phyloP scores from a whole-genome alignment of 2,329 filamentous ascomycete species.

The Fusarium cicatricum region DNA sequence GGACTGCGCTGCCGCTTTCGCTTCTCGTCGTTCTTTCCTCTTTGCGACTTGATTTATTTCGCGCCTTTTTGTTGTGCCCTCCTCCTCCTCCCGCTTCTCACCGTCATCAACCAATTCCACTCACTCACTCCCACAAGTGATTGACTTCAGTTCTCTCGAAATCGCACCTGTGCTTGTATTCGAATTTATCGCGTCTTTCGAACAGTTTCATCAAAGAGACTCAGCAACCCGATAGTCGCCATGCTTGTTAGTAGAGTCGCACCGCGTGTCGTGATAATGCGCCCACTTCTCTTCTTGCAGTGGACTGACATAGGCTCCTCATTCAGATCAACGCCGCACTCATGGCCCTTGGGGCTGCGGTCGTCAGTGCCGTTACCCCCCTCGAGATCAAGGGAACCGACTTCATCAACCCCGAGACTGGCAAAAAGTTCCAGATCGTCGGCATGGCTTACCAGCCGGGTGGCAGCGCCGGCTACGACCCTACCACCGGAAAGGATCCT shows the following conservation, averaged over 20 bases:
- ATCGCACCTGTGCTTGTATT: conserved; percentile 2
- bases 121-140: conserved; percentile 4
- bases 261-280: background rate
- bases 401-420: conserved; percentile 67
- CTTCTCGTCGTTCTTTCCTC: conserved; percentile 38
- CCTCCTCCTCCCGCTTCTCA: conserved; percentile 1
- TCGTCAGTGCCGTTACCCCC: conserved; percentile 64
- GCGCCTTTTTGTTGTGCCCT: conserved; percentile 12
- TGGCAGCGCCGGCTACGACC: conserved; percentile 69
- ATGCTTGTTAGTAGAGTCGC: conserved; percentile 40
- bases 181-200: conserved; percentile 15
- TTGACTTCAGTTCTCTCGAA: conserved; percentile 8
- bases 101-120: conserved; percentile 5
- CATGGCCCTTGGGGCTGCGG: conserved; percentile 61
- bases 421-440: conserved; percentile 70
- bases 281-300: background rate
- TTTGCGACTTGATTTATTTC: conserved; percentile 11
- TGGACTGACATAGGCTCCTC: conserved; percentile 19
- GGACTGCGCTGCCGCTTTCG: conserved; percentile 24
- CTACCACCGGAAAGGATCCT: conserved; percentile 62
- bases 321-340: conserved; percentile 54
- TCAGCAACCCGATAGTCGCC: conserved; percentile 16
- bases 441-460: conserved; percentile 76
- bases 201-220: conserved; percentile 6
- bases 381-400: conserved; percentile 65